phyloP scores from a whole-genome alignment of 352 stramenopile species.

The Globisporangium barbulae region DNA sequence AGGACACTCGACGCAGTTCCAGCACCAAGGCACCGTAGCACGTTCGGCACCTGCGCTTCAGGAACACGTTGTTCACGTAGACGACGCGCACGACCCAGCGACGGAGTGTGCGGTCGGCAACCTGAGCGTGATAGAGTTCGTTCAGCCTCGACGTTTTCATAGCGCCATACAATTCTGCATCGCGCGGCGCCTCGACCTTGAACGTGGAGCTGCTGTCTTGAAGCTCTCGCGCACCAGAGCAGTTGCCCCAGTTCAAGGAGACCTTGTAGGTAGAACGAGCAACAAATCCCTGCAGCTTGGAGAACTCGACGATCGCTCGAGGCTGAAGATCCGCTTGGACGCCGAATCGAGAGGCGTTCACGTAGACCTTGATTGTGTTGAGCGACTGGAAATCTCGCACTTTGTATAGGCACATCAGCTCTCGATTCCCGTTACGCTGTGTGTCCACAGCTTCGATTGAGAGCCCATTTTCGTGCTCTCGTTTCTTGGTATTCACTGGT shows the following conservation, averaged over 20 bases:
- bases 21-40: slow-evolving; percentile 53
- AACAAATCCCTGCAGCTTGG: slow-evolving; percentile 52
- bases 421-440: not conserved
- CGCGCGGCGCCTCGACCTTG: slow-evolving; percentile 4
- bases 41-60: slow-evolving; percentile 63
- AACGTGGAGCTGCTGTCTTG: not conserved
- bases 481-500: not conserved
- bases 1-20: slow-evolving; percentile 37
- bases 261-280: slow-evolving; percentile 58
- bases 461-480: not conserved
- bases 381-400: slow-evolving; percentile 42
- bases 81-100: slow-evolving; percentile 60
- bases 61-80: slow-evolving; percentile 70
- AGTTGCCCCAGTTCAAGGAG: slow-evolving; percentile 54
- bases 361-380: slow-evolving; percentile 43
- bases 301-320: slow-evolving; percentile 44
- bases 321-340: slow-evolving; percentile 25
- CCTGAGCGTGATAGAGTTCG: slow-evolving; percentile 35
- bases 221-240: slow-evolving; percentile 21
- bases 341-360: slow-evolving; percentile 47
- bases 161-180: slow-evolving; percentile 33
- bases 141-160: slow-evolving; percentile 43
- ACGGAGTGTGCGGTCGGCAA: slow-evolving; percentile 48
- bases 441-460: not conserved
- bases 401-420: slow-evolving; percentile 28